Percentiles rank a stretch among this genome's conserved stretches.
Conservation (phyloP, 2,329 filamentous ascomycete genomes). For the Aspergillus latus region DNA sequence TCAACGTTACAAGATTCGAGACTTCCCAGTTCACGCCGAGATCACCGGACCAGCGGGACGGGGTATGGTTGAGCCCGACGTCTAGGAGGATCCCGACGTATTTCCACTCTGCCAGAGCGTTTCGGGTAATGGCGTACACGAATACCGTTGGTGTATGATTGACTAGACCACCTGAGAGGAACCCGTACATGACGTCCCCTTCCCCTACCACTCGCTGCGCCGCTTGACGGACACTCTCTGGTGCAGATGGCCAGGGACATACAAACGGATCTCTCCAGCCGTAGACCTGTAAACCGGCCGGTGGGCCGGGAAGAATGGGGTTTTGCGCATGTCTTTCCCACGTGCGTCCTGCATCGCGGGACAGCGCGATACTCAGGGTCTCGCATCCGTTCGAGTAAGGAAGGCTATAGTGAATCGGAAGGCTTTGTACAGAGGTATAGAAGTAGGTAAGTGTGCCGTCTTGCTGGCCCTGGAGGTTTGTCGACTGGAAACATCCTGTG, state of each 20-base stretch:
- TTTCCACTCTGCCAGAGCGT: conserved; percentile 46
- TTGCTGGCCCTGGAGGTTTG: conserved; percentile 23
- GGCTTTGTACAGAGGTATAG: conserved; percentile 43
- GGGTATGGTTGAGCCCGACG: conserved; percentile 39
- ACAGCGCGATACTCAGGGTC: conserved; percentile 41
- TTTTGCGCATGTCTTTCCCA: conserved; percentile 40
- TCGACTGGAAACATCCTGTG: conserved; percentile 41
- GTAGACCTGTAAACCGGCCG: conserved; percentile 36
- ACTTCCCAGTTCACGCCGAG: conserved; percentile 56
- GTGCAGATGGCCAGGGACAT: conserved; percentile 30
- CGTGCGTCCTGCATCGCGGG: conserved; percentile 38
- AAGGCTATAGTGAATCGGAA: conserved; percentile 44
- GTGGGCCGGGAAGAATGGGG: conserved; percentile 40
- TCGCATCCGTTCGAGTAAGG: conserved; percentile 40
- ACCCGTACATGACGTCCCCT: conserved; percentile 41
- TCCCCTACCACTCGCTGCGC: not conserved
- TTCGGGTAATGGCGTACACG: conserved; percentile 45
- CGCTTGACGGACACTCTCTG: conserved; percentile 3
- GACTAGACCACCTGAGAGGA: conserved; percentile 51
- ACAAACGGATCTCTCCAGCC: conserved; percentile 48
- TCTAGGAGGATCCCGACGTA: conserved; percentile 48
- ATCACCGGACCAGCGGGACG: conserved; percentile 51
- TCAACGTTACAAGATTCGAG: conserved; percentile 48
- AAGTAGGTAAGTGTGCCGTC: conserved; percentile 35
- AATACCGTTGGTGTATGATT: conserved; percentile 48